These are phyloP conservation scores for Crocinoboletus sp. DNA, from an alignment of 1,284 basidiomycete genomes.

Conservation along the genomic window DNA sequence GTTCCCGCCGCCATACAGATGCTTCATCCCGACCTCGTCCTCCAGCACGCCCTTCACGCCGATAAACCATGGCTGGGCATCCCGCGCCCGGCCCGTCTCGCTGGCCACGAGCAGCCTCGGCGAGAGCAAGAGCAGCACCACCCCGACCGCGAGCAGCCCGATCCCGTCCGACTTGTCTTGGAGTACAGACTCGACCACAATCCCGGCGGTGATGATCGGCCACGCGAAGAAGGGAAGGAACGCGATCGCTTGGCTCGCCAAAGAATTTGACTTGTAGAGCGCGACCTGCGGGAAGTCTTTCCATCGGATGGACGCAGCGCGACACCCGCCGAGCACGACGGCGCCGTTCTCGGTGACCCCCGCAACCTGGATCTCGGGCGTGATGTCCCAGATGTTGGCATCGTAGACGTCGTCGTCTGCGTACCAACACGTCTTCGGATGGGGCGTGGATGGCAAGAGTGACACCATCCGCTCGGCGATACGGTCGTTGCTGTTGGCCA, in stretches of 20 bases:
- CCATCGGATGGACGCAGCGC: constrained; percentile 16
- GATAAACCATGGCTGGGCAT: constrained; percentile 14
- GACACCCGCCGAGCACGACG: constrained; percentile 18
- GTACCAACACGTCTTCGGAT: constrained; percentile 11
- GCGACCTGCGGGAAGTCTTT: constrained; percentile 18
- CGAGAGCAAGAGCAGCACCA: too few relatives aligned
- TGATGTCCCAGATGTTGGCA: constrained; percentile 17
- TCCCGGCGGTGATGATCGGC: background rate
- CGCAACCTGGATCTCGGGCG: constrained; percentile 17
- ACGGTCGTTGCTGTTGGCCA: constrained; percentile 23
- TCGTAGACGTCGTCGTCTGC: constrained; percentile 16
- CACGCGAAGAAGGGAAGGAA: constrained; percentile 9
- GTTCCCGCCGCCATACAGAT: constrained; percentile 13
- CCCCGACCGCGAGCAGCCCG: too few relatives aligned
- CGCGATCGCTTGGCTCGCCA: constrained; percentile 8
- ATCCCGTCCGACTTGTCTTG: background rate
- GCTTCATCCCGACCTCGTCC: background rate
- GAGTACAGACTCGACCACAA: background rate
- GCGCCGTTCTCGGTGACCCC: constrained; percentile 16
- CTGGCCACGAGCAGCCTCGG: background rate
- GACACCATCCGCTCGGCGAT: constrained; percentile 22
- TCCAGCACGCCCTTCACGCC: constrained; percentile 14
- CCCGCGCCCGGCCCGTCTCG: constrained; percentile 6
- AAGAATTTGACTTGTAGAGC: constrained; percentile 5
- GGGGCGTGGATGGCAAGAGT: constrained; percentile 7